phyloP scores from a whole-genome alignment of 352 stramenopile genomes.

The Phytophthora hibernalis region DNA sequence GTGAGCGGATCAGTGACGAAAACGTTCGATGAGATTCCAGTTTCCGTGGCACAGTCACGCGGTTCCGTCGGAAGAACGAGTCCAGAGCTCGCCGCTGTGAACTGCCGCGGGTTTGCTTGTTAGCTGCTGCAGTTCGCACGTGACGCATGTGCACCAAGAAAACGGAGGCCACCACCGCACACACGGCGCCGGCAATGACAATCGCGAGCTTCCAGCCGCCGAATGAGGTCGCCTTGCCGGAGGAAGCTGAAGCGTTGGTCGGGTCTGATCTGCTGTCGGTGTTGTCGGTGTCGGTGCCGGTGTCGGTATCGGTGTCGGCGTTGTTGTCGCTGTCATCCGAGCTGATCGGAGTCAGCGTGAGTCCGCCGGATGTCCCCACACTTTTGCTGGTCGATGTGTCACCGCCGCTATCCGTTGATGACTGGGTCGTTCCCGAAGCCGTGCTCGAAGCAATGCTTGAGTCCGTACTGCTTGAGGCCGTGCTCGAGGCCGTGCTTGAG shows the following conservation, averaged over 20 bases:
- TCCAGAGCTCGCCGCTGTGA: constrained; percentile 58
- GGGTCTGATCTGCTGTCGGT: constrained; percentile 18
- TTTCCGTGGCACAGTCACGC: constrained; percentile 42
- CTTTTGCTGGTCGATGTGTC: constrained; percentile 22
- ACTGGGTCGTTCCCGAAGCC: constrained; percentile 6
- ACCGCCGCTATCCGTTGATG: constrained; percentile 2
- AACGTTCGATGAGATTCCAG: constrained; percentile 25
- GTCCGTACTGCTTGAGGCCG: too few relatives aligned
- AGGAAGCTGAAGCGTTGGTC: constrained; percentile 24
- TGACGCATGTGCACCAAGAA: constrained; percentile 65
- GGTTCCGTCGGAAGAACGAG: constrained; percentile 60
- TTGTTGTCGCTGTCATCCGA: constrained; percentile 26
- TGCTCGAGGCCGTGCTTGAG: constrained; percentile 7
- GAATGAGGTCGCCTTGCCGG: constrained; percentile 29
- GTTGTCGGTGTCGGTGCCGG: neutral
- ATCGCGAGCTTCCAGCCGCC: constrained; percentile 47
- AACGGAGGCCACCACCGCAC: constrained; percentile 52
- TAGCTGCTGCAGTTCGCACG: constrained; percentile 32
- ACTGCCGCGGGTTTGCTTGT: constrained; percentile 39
- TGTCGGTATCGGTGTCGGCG: constrained; percentile 8
- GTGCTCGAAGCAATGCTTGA: too few relatives aligned
- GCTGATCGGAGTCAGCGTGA: constrained; percentile 48
- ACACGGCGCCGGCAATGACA: constrained; percentile 57
- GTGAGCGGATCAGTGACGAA: constrained; percentile 44
- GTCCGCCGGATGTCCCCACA: constrained; percentile 19